Evolutionary conservation across 805 yeast species (phyloP).

Genomic region (Candida ulmi): DNA sequence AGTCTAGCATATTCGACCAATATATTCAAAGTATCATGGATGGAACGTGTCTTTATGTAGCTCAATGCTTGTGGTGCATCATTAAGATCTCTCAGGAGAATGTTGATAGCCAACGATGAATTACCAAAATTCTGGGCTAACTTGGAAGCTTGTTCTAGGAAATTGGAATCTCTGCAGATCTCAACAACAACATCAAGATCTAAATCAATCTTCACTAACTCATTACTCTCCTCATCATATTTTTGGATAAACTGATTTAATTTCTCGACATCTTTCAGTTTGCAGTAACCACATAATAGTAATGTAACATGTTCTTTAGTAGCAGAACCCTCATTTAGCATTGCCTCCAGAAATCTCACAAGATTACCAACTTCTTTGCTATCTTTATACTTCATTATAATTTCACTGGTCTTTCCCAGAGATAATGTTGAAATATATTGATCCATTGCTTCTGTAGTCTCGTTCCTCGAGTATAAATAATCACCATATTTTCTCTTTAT

Average conservation of each 20-base stretch:
- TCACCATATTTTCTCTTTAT: conserved; percentile 66
- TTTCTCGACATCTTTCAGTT: conserved; percentile 56
- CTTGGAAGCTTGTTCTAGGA: conserved; percentile 57
- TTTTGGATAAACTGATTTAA: conserved; percentile 51
- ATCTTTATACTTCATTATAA: conserved; percentile 74
- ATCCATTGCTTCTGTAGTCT: conserved; percentile 63
- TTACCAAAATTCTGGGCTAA: conserved; percentile 69
- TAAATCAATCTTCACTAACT: conserved; percentile 38
- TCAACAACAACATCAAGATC: conserved; percentile 64
- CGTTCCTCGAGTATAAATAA: conserved; percentile 58
- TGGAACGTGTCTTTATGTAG: conserved; percentile 61
- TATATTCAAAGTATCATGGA: conserved; percentile 73
- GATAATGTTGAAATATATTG: conserved; percentile 60
- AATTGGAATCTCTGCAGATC: conserved; percentile 69
- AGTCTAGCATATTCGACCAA: conserved; percentile 60
- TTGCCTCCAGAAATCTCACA: conserved; percentile 55
- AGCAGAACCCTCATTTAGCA: conserved; percentile 51
- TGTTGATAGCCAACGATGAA: conserved; percentile 69
- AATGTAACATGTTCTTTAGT: conserved; percentile 80
- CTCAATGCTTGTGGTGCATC: conserved; percentile 55
- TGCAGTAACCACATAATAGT: conserved; percentile 73
- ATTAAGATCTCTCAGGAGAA: conserved; percentile 59
- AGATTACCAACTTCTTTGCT: conserved; percentile 64
- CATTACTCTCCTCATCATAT: conserved; percentile 28
- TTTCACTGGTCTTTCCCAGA: conserved; percentile 61